Base-by-base conservation (phyloP, 2,329 filamentous ascomycete genomes). In the Penicillium sp. region DNA sequence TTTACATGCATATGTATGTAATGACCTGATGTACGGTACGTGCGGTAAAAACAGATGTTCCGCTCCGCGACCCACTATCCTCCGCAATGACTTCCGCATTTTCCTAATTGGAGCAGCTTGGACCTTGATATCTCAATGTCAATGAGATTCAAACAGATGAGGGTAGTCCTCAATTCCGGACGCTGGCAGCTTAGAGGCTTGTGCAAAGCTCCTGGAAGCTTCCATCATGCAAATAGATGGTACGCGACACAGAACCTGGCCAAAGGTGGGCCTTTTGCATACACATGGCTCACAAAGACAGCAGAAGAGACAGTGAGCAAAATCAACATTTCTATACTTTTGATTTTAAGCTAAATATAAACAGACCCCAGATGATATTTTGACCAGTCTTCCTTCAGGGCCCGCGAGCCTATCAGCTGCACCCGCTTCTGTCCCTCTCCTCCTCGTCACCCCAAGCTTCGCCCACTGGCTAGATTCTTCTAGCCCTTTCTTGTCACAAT, bases 381-480 rank as follows among this genome's bases (percentile, higher is more conserved):
- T 73, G 44, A 63, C 66, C 7, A 67, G 58, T 50, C 49, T 68
- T 35, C 65, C 65, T 44, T 47, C 63, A 15, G 52, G 56, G 23
- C 59, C 61, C 25, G 31, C 35, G 29, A 42, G 50, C 15, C 59
- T 56, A 5, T 32, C 62, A 9, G 39, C 56, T 45, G 53, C 54
- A 21, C 35, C 57, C 39, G 52, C 55, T 31, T 59, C 63, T 52
- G 60, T 69, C 9, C 70, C 71, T 16, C 42, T 76, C 37, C 53
- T 76, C 23, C 66, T 76, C 46, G 66, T 69, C 38, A 76, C 73
- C 1, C 70, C 73, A 2, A 60, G 61, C 10, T 74, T 75, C 48
- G 71, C 73, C 7, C 61, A 66, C 47, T 75, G 72, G 72, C 61
- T 71, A 41, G 67, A 73, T 46, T 52, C 68, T n/a, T 53, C 65